These are phyloP conservation scores for Carpinus fangiana DNA, from an alignment of 306 rosid genomes.

Conservation along the genomic window DNA sequence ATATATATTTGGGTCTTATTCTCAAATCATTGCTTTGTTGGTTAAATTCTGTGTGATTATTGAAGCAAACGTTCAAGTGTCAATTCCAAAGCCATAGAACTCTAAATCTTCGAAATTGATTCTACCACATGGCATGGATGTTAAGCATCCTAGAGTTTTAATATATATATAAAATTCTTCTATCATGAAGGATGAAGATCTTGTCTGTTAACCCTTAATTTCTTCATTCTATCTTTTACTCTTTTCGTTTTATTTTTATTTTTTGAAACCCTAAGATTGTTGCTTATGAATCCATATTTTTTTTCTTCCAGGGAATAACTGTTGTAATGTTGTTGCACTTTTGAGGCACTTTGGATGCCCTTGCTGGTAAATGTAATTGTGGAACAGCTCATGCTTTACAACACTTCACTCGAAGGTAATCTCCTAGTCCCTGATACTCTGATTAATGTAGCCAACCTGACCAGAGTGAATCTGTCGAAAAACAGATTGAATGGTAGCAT, in stretches of 20 bases:
- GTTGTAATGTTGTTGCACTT: too few relatives aligned
- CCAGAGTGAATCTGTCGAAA: constrained; percentile 76
- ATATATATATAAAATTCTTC: not conserved
- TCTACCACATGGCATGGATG: not conserved
- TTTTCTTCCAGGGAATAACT: too few relatives aligned
- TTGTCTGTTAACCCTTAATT: not conserved
- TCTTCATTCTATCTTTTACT: too few relatives aligned
- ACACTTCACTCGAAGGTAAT: constrained; percentile 91
- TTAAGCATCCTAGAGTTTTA: not conserved
- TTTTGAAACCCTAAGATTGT: too few relatives aligned
- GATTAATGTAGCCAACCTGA: constrained; percentile 57
- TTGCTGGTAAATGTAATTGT: too few relatives aligned
- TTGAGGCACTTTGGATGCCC: too few relatives aligned
- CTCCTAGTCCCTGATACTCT: constrained; percentile 74
- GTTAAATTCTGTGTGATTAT: not conserved
- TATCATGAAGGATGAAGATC: not conserved
- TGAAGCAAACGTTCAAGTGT: not conserved
- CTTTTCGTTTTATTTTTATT: too few relatives aligned
- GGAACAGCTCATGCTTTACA: constrained; percentile 85
- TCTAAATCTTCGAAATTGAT: not conserved
- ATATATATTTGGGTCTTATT: not conserved
- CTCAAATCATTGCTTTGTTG: not conserved
- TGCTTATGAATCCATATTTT: too few relatives aligned
- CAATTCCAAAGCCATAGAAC: not conserved
- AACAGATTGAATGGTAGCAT: constrained; percentile 83